phyloP scores from a whole-genome alignment of 106 monocot species.

The Dendrobium officinale region DNA sequence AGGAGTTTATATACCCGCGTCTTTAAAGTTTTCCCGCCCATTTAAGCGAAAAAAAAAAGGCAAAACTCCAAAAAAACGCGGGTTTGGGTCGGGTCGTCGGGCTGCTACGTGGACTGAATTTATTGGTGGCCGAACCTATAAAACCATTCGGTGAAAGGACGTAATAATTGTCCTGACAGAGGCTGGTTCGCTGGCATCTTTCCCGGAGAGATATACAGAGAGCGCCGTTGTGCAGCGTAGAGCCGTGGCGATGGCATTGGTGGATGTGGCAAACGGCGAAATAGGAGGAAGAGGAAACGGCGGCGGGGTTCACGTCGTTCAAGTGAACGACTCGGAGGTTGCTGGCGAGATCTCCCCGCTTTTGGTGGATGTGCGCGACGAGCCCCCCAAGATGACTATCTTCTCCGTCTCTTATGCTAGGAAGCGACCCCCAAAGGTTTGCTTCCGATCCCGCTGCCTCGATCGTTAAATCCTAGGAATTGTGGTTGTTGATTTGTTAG shows the following conservation, averaged over 20 bases:
- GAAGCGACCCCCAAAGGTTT: conserved; percentile 6
- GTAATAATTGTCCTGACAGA: too few relatives aligned
- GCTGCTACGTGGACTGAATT: too few relatives aligned
- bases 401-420: conserved; percentile 27
- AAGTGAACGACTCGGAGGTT: conserved; percentile 2
- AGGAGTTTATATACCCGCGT: too few relatives aligned
- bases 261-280: conserved; percentile 8
- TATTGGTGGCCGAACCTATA: too few relatives aligned
- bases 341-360: conserved; percentile 30
- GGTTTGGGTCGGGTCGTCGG: too few relatives aligned
- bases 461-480: not conserved
- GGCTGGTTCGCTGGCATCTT: not conserved
- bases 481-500: not conserved
- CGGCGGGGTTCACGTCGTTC: conserved; percentile 14
- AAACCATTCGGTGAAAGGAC: too few relatives aligned
- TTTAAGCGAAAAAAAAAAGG: too few relatives aligned
- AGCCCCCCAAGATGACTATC: conserved; percentile 13
- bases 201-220: not conserved
- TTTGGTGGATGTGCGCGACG: not conserved
- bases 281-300: not conserved
- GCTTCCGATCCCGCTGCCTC: too few relatives aligned
- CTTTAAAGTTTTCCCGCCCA: too few relatives aligned
- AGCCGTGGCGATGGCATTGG: conserved; percentile 3
- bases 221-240: not conserved
- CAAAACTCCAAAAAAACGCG: too few relatives aligned